Evolutionary conservation across 108 stramenopile species (phyloP).

Genomic region (Fistulifera pelliculosa): DNA sequence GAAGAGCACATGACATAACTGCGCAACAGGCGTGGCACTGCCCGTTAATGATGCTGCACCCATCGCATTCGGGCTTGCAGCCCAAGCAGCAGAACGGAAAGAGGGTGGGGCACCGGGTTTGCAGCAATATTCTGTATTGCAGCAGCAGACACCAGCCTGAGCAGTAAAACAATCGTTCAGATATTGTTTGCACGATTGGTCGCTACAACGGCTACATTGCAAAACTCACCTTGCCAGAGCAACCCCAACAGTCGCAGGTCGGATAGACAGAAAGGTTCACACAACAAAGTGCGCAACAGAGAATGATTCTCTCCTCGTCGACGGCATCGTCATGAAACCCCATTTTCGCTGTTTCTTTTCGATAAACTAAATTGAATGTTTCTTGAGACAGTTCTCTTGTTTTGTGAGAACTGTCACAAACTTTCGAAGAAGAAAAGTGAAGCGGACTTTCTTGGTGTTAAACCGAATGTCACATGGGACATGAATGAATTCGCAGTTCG

Average conservation of each 20-base stretch:
- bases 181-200: background rate
- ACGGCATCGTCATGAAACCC: constrained; percentile 46
- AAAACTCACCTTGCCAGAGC: constrained; percentile 7
- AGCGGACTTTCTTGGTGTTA: no score
- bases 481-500: no score
- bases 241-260: background rate
- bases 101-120: constrained; percentile 49
- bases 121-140: constrained; percentile 54
- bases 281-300: constrained; percentile 71
- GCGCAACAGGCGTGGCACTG: constrained; percentile 60
- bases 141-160: constrained; percentile 18
- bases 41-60: constrained; percentile 41
- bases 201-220: background rate
- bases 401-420: no score
- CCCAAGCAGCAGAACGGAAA: constrained; percentile 24
- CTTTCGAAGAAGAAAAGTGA: no score
- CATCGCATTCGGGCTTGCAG: constrained; percentile 23
- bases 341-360: background rate
- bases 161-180: no score
- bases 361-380: no score
- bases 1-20: constrained; percentile 50
- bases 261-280: constrained; percentile 8
- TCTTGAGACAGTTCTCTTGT: no score
- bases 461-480: no score
- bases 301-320: constrained; percentile 51